Evolutionary conservation across 805 yeast species (phyloP).

Genomic region (Pichia cephalocereana): DNA sequence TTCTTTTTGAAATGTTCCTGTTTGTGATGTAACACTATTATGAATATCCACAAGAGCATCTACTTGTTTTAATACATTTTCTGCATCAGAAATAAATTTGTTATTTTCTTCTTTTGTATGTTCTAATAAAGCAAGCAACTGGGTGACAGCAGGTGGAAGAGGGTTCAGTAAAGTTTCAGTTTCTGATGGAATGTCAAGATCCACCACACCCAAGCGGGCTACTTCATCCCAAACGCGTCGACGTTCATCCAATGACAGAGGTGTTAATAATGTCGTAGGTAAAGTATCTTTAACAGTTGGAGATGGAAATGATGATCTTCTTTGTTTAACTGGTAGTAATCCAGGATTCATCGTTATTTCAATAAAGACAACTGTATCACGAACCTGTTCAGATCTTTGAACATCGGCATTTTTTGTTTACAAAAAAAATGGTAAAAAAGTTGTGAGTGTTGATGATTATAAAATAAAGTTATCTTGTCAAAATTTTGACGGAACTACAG

Average conservation of each 20-base stretch:
- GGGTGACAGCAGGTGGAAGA: background rate
- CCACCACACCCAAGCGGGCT: background rate
- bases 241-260: background rate
- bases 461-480: background rate
- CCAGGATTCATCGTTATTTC: too few relatives aligned
- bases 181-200: background rate
- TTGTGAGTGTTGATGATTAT: too few relatives aligned
- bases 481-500: background rate
- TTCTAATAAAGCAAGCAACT: background rate
- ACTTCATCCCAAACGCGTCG: background rate
- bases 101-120: constrained; percentile 17
- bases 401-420: too few relatives aligned
- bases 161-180: background rate
- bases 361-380: too few relatives aligned
- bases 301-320: background rate
- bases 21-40: constrained; percentile 50
- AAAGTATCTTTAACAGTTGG: background rate
- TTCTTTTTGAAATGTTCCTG: constrained; percentile 52
- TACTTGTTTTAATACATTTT: background rate
- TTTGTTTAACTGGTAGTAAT: background rate
- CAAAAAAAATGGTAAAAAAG: too few relatives aligned
- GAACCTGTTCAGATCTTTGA: too few relatives aligned
- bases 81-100: constrained; percentile 44
- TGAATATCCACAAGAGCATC: constrained; percentile 42
- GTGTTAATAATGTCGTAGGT: background rate